A percentile compares a stretch with the other conserved stretches of the same genome.
Conservation (phyloP, 768 basidiomycete genomes). For the Tylopilus rubrobrunneus region DNA sequence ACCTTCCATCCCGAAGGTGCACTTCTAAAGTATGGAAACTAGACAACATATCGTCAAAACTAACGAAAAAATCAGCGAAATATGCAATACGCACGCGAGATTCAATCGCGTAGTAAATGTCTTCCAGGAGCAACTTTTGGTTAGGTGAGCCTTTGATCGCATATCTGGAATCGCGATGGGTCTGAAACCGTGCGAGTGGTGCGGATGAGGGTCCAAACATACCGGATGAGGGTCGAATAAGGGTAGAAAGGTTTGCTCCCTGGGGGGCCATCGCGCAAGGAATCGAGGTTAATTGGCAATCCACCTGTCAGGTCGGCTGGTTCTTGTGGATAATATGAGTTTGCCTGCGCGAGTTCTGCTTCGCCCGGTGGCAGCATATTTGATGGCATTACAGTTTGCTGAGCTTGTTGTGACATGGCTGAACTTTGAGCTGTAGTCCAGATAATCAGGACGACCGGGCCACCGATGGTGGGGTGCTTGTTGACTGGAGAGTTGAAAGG, state of each 20-base stretch:
- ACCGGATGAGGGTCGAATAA: slow-evolving; percentile 89
- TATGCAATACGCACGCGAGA: slow-evolving; percentile 58
- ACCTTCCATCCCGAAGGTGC: slow-evolving; percentile 94
- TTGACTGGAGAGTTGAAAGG: slow-evolving; percentile 24
- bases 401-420: slow-evolving; percentile 48
- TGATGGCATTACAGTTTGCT: slow-evolving; percentile 54
- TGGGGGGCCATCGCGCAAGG: slow-evolving; percentile 80
- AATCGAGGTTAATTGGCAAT: slow-evolving; percentile 82
- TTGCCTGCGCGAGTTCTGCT: slow-evolving; percentile 50
- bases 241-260: slow-evolving; percentile 90
- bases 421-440: slow-evolving; percentile 1
- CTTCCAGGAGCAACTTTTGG: slow-evolving; percentile 79
- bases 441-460: slow-evolving; percentile 10
- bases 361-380: slow-evolving; percentile 55
- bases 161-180: slow-evolving; percentile 48
- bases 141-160: slow-evolving; percentile 90
- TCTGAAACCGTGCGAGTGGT: neutral
- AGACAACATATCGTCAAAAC: slow-evolving; percentile 13
- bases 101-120: slow-evolving; percentile 91
- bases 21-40: slow-evolving; percentile 88
- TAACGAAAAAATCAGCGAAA: neutral
- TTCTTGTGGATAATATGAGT: slow-evolving; percentile 69
- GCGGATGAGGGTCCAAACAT: slow-evolving; percentile 26
- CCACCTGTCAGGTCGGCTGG: slow-evolving; percentile 80
- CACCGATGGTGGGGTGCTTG: slow-evolving; percentile 18